Base-by-base conservation (phyloP, 2,329 filamentous ascomycete species). In the Keithomyces neogunnii region DNA sequence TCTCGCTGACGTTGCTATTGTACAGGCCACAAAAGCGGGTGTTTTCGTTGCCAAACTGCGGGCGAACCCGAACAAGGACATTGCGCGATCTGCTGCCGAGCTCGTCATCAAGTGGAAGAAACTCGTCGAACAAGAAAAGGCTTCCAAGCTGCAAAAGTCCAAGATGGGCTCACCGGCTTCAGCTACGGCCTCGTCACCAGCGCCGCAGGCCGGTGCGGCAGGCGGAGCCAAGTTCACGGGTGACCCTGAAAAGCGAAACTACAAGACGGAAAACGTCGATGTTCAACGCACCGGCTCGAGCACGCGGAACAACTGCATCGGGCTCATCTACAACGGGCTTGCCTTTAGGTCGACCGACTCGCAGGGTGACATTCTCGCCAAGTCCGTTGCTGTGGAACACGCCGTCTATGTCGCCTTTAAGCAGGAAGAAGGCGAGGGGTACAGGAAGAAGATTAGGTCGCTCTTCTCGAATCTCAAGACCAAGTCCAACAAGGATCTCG, bases 401-500 rank as follows among this genome's bases (percentile, higher is more conserved):
- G 89, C 90, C 6, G 88, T 88, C 5, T 91, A 78, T 70, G 77
- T 76, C 51, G 72, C 78, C 32, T 86, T 84, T 66, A 84, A 85
- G 51, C 83, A 85, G 50, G 85, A 90, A 62, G 85, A 77, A 13
- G 51, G 49, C 2, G 71, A 82, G 45, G 81, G 85, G 47, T 99
- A 99, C 77, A 86, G 86, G 65, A 78, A 77, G 58, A 96, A 96
- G 76, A 86, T 97, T 62, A 87, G 92, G 59, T 95, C 89, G 26
- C 82, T 99, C 28, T 97, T 89, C 72, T 84, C 91, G 66, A 97
- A 97, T 65, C 81, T 99, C 60, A 97, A 96, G 76, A 89, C 89
- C 74, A 91, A 88, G 71, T 86, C 84, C 56, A 97, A 97, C 71
- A 77, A 81, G 38, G 80, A 82, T 55, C 81, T 99, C 43, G 85